Percentiles rank a stretch among this genome's conserved stretches.
These are phyloP conservation scores for Eremomyces bilateralis DNA, from an alignment of 495 filamentous ascomycete species.

Conservation along the genomic window DNA sequence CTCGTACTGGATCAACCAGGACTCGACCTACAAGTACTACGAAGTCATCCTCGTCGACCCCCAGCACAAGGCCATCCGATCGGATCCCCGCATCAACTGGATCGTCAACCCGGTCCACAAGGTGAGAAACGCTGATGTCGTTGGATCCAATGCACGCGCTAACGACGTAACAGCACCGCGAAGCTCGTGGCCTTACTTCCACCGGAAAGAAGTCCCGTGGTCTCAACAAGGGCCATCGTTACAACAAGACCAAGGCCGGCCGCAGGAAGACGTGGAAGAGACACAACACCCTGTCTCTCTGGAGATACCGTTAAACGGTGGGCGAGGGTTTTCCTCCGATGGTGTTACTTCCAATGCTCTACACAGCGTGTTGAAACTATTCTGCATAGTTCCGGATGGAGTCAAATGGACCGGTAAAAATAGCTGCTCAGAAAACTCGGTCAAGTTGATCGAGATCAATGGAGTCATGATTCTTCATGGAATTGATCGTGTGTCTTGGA, in stretches of 20 bases:
- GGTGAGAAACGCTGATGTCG: slow-evolving; percentile 17
- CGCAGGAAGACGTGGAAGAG: slow-evolving; percentile 98
- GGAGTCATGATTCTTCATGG: neutral
- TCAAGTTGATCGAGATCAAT: neutral
- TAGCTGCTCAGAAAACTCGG: neutral
- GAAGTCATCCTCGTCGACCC: slow-evolving; percentile 99
- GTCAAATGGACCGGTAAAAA: neutral
- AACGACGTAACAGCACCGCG: slow-evolving; percentile 44
- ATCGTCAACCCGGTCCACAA: slow-evolving; percentile 99
- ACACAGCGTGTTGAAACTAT: neutral
- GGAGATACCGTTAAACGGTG: slow-evolving; percentile 50
- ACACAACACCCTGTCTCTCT: slow-evolving; percentile 93
- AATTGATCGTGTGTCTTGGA: neutral
- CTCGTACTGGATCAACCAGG: slow-evolving; percentile 99
- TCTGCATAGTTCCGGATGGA: neutral
- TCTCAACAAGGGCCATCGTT: slow-evolving; percentile 94
- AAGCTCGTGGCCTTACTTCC: slow-evolving; percentile 84
- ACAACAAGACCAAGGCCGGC: slow-evolving; percentile 90
- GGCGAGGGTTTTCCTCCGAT: neutral
- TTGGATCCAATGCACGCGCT: neutral
- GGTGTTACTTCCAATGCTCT: neutral
- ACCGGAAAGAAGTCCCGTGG: slow-evolving; percentile 98
- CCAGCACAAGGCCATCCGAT: slow-evolving; percentile 98
- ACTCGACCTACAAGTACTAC: slow-evolving; percentile 99
- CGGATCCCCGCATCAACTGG: slow-evolving; percentile 99